Base-by-base conservation (phyloP, 2,329 filamentous ascomycete species). In the Chaetomium olivaceum region DNA sequence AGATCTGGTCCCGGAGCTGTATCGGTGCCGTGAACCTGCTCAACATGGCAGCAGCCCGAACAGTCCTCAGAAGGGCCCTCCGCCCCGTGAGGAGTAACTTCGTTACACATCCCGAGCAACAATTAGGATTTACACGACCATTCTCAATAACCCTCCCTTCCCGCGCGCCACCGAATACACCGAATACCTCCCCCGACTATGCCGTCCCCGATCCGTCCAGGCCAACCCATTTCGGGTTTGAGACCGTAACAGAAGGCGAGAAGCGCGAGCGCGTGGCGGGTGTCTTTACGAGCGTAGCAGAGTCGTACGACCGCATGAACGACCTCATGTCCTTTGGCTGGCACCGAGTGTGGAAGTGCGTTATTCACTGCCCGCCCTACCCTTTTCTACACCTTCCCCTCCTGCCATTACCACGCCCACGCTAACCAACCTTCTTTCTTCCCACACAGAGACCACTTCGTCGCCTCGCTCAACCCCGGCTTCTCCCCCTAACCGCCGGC, bases 241-340 rank as follows among this genome's bases (percentile, higher is more conserved):
- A 93, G 79, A 94, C 91, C 51, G 85, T 97, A 50, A 87, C 90
- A 19, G 91, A 96, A 76, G 83, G 87, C 11, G 83, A 95, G 77
- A 97, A 97, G 79, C 81, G 80, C 54, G 74, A 83, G 70, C 77
- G 81, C 83, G 93, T 97, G 50, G 91, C 91, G 67, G 88, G 87
- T 51, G 95, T 99, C 65, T 99, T 99, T 81, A 94, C 92, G 78
- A 97, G 91, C 71, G 95, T 99, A 50, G 95, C 95, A 71, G 89
- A 91, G 69, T 92, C 91, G 21, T 99, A 99, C 80, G 95, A 99
- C 79, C 90, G 89, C 68, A 99, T 99, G 95, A 99, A 99, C 81
- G 95, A 99, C 78, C 85, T 98, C 71, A 99, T 99, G 95, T 98
- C 95, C 8, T 87, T 99, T 57, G 95, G 95, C 63, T 93, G 97